Evolutionary conservation across 2,329 filamentous ascomycete genomes (phyloP).

Genomic region (Penicillium griseofulvum): DNA sequence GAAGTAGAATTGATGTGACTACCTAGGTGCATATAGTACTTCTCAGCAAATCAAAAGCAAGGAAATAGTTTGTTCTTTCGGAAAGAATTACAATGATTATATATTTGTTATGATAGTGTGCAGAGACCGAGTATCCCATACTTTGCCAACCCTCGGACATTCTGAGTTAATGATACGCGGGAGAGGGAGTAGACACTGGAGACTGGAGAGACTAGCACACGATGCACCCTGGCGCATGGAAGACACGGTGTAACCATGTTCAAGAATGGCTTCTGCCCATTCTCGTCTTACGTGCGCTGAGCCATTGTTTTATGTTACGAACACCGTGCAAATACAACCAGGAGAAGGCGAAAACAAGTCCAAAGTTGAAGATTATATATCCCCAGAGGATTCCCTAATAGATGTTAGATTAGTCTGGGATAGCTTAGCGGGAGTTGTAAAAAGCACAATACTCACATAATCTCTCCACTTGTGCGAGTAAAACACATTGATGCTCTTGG

Average conservation of each 20-base stretch:
- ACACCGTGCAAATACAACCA: slow-evolving; percentile 53
- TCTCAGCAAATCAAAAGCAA: background rate
- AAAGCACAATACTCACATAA: slow-evolving; percentile 44
- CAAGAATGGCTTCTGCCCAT: slow-evolving; percentile 7
- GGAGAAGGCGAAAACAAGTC: slow-evolving; percentile 51
- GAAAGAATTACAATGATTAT: background rate
- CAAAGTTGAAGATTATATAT: slow-evolving; percentile 65
- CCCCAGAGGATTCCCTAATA: slow-evolving; percentile 59
- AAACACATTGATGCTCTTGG: slow-evolving; percentile 57
- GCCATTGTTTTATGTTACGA: slow-evolving; percentile 30
- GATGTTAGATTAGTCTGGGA: background rate
- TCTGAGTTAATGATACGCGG: background rate
- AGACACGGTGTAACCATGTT: background rate
- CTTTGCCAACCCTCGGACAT: background rate
- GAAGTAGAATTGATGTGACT: background rate
- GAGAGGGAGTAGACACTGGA: background rate
- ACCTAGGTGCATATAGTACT: background rate
- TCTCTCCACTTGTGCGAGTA: slow-evolving; percentile 63
- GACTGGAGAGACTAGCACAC: background rate
- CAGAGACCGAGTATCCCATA: background rate
- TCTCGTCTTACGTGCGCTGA: slow-evolving; percentile 31
- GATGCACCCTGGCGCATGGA: background rate
- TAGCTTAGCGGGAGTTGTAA: slow-evolving; percentile 8
- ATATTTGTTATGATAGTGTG: background rate
- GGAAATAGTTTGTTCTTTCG: background rate